These are phyloP conservation scores for Sporothrix protearum DNA, from an alignment of 2,329 filamentous ascomycete genomes.

Conservation along the genomic window DNA sequence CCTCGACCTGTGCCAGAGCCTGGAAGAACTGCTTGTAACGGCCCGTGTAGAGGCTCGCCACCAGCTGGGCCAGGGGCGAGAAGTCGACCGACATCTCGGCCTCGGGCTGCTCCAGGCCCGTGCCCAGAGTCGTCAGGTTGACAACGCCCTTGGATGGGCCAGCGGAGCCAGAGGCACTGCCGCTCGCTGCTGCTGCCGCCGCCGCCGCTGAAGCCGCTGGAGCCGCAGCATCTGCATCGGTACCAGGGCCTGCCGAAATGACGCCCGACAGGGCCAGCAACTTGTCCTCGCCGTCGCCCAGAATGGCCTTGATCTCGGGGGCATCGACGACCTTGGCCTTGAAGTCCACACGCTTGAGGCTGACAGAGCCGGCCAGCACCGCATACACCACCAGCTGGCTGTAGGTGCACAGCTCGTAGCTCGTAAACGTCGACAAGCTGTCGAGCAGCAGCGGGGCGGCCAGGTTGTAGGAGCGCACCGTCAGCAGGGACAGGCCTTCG, in stretches of 20 bases:
- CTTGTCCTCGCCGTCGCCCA: constrained; percentile 86
- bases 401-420: constrained; percentile 97
- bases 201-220: constrained; percentile 50
- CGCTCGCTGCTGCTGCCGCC: constrained; percentile 45
- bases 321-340: constrained; percentile 98
- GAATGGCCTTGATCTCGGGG: constrained; percentile 94
- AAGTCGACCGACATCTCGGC: constrained; percentile 84
- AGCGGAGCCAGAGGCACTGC: constrained; percentile 24
- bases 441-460: constrained; percentile 92
- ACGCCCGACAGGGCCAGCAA: constrained; percentile 76
- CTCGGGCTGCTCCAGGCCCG: constrained; percentile 66
- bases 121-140: constrained; percentile 81
- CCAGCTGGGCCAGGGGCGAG: constrained; percentile 77
- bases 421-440: constrained; percentile 96
- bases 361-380: constrained; percentile 88
- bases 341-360: constrained; percentile 95
- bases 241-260: constrained; percentile 74
- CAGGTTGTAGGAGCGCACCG: constrained; percentile 82
- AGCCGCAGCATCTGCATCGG: constrained; percentile 65
- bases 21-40: constrained; percentile 94
- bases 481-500: constrained; percentile 89
- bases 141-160: constrained; percentile 57
- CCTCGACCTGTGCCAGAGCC: constrained; percentile 83
- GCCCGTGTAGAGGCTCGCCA: constrained; percentile 87
- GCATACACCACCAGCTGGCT: constrained; percentile 92